Conservation (phyloP, 345 rosid species). For the Orychophragmus violaceus region DNA sequence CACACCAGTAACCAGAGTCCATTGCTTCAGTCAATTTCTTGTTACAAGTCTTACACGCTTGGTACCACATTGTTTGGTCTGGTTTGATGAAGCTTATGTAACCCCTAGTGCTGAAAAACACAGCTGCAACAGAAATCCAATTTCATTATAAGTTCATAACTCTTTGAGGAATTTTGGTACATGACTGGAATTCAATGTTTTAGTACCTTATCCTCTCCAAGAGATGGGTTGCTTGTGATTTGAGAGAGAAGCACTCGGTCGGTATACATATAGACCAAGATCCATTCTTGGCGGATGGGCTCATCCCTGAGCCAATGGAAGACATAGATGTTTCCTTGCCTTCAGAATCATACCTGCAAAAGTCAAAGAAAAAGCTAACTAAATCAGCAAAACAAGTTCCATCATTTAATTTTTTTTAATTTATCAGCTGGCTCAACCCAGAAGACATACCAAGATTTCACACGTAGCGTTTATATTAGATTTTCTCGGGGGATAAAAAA, state of each 20-base stretch:
- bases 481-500: too few species aligned
- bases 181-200: background rate
- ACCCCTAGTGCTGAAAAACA: constrained; percentile 54
- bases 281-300: constrained; percentile 51
- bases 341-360: constrained; percentile 75
- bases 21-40: too few species aligned
- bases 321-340: constrained; percentile 75
- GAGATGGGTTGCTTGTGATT: constrained; percentile 49
- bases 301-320: too few species aligned
- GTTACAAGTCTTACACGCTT: too few species aligned
- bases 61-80: constrained; percentile 93
- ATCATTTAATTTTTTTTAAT: too few species aligned
- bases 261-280: constrained; percentile 60
- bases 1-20: constrained; percentile 99
- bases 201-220: constrained; percentile 77
- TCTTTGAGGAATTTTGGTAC: background rate
- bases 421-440: background rate
- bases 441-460: constrained; percentile 55
- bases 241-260: constrained; percentile 58
- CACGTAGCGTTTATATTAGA: too few species aligned
- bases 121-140: constrained; percentile 45
- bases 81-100: constrained; percentile 71
- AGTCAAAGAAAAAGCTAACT: background rate
- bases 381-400: background rate
- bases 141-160: background rate